Evolutionary conservation across 257 asterid genomes (phyloP).

Genomic region (Thymus quinquecostatus): DNA sequence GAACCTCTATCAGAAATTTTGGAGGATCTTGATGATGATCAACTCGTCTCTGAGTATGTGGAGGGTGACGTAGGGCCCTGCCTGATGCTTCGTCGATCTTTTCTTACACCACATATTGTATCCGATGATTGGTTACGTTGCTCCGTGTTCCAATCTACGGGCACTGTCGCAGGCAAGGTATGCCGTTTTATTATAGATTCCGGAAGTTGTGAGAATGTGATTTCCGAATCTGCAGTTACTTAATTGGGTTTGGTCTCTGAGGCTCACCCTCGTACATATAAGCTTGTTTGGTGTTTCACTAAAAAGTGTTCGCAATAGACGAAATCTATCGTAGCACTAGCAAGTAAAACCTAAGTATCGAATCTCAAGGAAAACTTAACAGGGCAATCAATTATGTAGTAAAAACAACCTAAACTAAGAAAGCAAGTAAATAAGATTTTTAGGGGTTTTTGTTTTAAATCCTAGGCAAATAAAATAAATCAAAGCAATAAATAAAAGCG

Average conservation of each 20-base stretch:
- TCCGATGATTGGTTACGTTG: background rate
- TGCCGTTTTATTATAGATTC: constrained; percentile 10
- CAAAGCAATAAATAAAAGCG: too few species aligned
- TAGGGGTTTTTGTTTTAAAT: too few species aligned
- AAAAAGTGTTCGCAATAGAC: too few species aligned
- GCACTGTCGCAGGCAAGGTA: background rate
- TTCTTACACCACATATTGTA: background rate
- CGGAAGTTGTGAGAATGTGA: constrained; percentile 5
- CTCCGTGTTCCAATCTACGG: background rate
- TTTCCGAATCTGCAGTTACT: background rate
- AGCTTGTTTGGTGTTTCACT: background rate
- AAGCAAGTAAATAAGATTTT: too few species aligned
- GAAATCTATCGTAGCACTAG: too few species aligned
- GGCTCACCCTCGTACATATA: background rate
- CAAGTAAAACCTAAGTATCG: too few species aligned
- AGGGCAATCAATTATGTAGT: too few species aligned
- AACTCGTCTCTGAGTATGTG: background rate
- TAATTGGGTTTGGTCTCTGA: background rate
- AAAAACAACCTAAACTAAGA: too few species aligned
- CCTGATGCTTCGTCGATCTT: background rate
- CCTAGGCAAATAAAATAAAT: too few species aligned
- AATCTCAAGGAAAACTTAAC: too few species aligned
- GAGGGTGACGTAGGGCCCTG: background rate
- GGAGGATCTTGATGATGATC: background rate
- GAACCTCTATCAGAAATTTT: background rate